phyloP scores from a whole-genome alignment of 2,329 filamentous ascomycete genomes.

The Paecilomyces formosus region DNA sequence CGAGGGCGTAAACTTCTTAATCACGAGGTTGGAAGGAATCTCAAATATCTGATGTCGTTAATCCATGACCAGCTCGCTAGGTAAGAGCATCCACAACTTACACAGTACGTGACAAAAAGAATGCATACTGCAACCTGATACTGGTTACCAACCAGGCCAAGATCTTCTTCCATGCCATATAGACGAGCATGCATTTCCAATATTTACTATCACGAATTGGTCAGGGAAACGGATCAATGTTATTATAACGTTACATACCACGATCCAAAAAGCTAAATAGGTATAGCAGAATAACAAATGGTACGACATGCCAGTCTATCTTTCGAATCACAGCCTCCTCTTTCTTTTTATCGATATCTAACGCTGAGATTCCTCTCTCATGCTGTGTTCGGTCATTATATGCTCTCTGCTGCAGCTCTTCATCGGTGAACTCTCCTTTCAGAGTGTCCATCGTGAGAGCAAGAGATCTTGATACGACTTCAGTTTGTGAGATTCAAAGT shows the following conservation, averaged over 20 bases:
- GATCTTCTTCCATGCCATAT: slow-evolving; percentile 43
- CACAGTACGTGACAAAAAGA: slow-evolving; percentile 58
- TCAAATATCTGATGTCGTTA: slow-evolving; percentile 42
- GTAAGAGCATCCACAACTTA: slow-evolving; percentile 18
- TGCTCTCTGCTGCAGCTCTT: background rate
- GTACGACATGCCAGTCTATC: slow-evolving; percentile 20
- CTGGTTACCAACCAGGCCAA: slow-evolving; percentile 46
- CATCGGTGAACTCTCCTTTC: background rate
- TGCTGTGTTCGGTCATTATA: background rate
- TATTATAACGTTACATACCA: slow-evolving; percentile 16
- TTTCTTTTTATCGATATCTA: slow-evolving; percentile 20
- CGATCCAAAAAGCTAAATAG: slow-evolving; percentile 69
- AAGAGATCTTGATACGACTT: no score
- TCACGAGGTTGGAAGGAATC: slow-evolving; percentile 57
- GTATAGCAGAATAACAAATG: slow-evolving; percentile 45
- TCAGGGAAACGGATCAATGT: background rate
- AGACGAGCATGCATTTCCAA: slow-evolving; percentile 65
- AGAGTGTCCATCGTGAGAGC: background rate
- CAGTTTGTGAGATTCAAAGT: no score
- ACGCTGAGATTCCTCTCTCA: slow-evolving; percentile 5
- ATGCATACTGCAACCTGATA: slow-evolving; percentile 59
- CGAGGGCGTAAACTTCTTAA: slow-evolving; percentile 56
- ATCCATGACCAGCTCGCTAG: slow-evolving; percentile 3
- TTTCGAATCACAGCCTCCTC: slow-evolving; percentile 22
- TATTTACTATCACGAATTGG: slow-evolving; percentile 48